phyloP scores from a whole-genome alignment of 257 asterid species.

The Fraxinus anomala region DNA sequence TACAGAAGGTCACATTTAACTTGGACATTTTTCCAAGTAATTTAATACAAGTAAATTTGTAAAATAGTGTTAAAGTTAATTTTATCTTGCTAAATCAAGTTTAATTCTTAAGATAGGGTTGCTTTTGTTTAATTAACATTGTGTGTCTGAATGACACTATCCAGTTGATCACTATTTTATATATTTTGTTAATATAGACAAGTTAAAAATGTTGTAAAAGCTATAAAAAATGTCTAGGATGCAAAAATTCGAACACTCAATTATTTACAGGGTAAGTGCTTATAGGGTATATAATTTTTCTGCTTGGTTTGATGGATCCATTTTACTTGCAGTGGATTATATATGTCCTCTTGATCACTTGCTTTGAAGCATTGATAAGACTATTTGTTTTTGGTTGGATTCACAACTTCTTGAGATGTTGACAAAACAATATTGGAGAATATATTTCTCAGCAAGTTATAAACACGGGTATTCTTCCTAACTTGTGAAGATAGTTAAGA shows the following conservation, averaged over 20 bases:
- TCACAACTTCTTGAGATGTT: conserved; percentile 92
- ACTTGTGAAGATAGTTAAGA: conserved; percentile 89
- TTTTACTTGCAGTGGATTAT: not conserved
- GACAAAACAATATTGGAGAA: conserved; percentile 85
- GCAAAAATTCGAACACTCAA: conserved; percentile 62
- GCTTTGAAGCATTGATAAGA: conserved; percentile 13
- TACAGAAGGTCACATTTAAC: not conserved
- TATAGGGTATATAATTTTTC: not conserved
- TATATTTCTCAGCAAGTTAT: conserved; percentile 86
- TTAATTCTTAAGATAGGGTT: not conserved
- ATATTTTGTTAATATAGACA: conserved; percentile 38
- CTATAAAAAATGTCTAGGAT: conserved; percentile 75
- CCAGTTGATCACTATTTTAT: not conserved
- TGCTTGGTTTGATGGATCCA: not conserved
- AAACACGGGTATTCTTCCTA: conserved; percentile 70
- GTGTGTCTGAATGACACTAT: conserved; percentile 18
- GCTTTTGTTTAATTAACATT: not conserved
- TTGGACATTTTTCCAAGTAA: not conserved
- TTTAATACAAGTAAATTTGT: not conserved
- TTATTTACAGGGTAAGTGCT: conserved; percentile 73
- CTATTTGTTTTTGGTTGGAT: conserved; percentile 24
- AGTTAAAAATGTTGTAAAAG: conserved; percentile 85
- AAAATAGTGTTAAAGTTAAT: not conserved
- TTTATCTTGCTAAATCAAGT: not conserved
- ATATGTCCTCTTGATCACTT: not conserved